Evolutionary conservation across 1,284 basidiomycete species (phyloP).

Genomic region (Cerrena zonata): DNA sequence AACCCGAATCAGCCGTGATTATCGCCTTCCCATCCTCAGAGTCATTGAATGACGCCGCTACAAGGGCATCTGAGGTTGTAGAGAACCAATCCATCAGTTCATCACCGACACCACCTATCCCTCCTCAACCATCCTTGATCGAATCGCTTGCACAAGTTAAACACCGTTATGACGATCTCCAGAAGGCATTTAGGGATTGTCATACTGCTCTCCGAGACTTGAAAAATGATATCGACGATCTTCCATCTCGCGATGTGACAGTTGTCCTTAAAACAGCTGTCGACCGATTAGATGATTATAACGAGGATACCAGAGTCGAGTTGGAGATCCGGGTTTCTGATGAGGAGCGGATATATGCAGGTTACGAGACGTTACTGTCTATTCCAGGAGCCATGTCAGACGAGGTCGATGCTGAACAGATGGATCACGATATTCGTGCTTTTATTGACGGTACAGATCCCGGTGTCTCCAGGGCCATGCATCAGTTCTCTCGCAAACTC

Average conservation of each 20-base stretch:
- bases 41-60: background rate
- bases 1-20: background rate
- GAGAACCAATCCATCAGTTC: too few relatives aligned
- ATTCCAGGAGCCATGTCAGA: conserved; percentile 42
- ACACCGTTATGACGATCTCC: conserved; percentile 57
- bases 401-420: conserved; percentile 33
- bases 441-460: conserved; percentile 58
- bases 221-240: conserved; percentile 33
- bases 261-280: conserved; percentile 50
- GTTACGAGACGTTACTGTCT: conserved; percentile 67
- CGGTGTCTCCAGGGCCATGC: conserved; percentile 42
- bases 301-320: conserved; percentile 81
- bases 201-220: conserved; percentile 58
- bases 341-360: conserved; percentile 63
- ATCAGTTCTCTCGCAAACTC: conserved; percentile 54
- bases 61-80: background rate
- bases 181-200: conserved; percentile 63
- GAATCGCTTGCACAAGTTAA: conserved; percentile 38
- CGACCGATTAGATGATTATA: conserved; percentile 69
- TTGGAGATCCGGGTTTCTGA: conserved; percentile 80
- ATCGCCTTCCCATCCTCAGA: background rate
- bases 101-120: background rate
- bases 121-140: conserved; percentile 21
- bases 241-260: conserved; percentile 18
- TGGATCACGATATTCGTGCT: conserved; percentile 48